Conservation (phyloP, 768 basidiomycete species). For the Trametes elegans region DNA sequence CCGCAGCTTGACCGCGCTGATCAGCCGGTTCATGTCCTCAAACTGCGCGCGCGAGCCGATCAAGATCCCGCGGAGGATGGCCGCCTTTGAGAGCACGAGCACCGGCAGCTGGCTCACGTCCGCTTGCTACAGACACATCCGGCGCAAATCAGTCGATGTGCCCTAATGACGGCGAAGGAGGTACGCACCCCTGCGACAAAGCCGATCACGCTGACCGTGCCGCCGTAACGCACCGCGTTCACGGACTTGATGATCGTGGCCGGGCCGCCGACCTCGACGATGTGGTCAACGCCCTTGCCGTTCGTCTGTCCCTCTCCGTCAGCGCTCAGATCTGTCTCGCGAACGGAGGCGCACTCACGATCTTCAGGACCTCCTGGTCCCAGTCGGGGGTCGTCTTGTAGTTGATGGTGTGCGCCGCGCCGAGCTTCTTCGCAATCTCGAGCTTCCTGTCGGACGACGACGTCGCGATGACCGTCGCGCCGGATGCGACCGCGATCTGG, state of each 20-base stretch:
- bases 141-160: too few relatives aligned
- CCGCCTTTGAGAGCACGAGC: conserved; percentile 20
- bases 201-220: conserved; percentile 51
- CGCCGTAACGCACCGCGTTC: conserved; percentile 38
- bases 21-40: conserved; percentile 49
- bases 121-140: conserved; percentile 8
- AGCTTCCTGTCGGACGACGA: conserved; percentile 68
- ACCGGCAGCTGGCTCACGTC: conserved; percentile 22
- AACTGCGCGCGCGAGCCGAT: conserved; percentile 65
- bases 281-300: conserved; percentile 34
- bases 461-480: conserved; percentile 63
- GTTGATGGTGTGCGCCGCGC: conserved; percentile 57
- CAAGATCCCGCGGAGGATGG: conserved; percentile 49
- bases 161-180: conserved; percentile 12
- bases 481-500: conserved; percentile 60
- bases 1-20: conserved; percentile 42
- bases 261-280: conserved; percentile 53
- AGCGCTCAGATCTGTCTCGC: not conserved
- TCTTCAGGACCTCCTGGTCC: conserved; percentile 49
- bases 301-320: conserved; percentile 24
- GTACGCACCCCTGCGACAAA: conserved; percentile 41
- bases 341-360: conserved; percentile 34
- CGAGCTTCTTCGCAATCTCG: conserved; percentile 47
- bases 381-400: conserved; percentile 57
- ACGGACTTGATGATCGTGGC: conserved; percentile 48